These are phyloP conservation scores for Penicillium salamii DNA, from an alignment of 495 filamentous ascomycete species.

Conservation along the genomic window DNA sequence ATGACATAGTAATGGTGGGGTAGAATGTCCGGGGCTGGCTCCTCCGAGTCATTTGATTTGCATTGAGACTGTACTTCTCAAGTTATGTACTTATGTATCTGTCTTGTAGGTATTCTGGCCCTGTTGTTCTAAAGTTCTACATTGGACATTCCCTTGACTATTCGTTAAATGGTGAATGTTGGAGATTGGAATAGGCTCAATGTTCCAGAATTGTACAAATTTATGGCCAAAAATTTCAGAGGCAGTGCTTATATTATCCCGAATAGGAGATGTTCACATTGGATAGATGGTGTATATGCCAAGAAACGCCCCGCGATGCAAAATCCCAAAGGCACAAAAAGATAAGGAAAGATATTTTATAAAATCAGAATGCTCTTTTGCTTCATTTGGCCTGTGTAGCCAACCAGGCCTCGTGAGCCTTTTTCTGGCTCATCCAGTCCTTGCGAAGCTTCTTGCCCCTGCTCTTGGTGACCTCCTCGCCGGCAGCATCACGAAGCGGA, in stretches of 20 bases:
- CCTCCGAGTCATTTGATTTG: neutral
- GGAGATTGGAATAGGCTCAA: too few species aligned
- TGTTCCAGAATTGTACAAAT: too few species aligned
- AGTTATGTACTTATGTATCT: too few species aligned
- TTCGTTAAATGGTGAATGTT: too few species aligned
- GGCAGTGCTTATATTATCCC: neutral
- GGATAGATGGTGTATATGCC: conserved; percentile 5
- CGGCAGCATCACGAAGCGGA: conserved; percentile 71
- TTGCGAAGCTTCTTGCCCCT: conserved; percentile 81
- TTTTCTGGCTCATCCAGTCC: conserved; percentile 91
- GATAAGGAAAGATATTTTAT: neutral
- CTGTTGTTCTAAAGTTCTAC: too few species aligned
- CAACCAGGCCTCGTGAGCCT: conserved; percentile 69
- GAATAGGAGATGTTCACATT: conserved; percentile 2
- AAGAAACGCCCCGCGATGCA: conserved; percentile 21
- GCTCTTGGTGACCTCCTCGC: conserved; percentile 79
- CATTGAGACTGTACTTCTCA: too few species aligned
- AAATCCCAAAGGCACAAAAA: conserved; percentile 13
- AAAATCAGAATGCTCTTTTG: conserved; percentile 8
- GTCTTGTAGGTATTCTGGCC: too few species aligned
- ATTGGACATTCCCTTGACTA: too few species aligned
- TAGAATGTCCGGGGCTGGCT: neutral
- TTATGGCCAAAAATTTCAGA: neutral
- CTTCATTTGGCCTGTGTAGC: conserved; percentile 32
- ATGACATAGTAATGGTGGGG: neutral